Base-by-base conservation (phyloP, 2,329 filamentous ascomycete genomes). In the Pseudogymnoascus sp. region DNA sequence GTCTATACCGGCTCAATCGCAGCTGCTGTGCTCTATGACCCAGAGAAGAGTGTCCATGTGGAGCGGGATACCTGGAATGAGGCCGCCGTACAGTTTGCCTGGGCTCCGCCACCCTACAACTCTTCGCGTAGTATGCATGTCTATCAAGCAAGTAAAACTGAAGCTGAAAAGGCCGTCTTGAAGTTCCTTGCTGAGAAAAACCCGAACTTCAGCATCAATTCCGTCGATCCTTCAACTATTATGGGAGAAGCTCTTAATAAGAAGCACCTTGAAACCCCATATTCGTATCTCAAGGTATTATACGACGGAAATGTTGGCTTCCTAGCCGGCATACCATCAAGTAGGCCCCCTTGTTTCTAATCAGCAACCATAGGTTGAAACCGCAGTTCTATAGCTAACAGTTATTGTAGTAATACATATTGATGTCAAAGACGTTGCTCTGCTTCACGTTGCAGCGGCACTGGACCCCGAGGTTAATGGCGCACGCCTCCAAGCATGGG, bases 91-190 rank as follows among this genome's bases (percentile, higher is more conserved):
- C 63, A 73, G 41, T 33, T 62, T 3, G 73, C 75, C 18, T 74
- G 69, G 69, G 69, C 71, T 8, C 69, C 69, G 0, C 71, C 70
- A 0, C 72, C 70, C 1, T 69, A 72, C 35, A 62, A 65, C 0
- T 7, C 28, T 25, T 37, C 18, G 6, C 55, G 37, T 11, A 8
- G 55, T 31, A n/a, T 35, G 16, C 35, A 64, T 3, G 65, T 69
- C 3, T 76, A 76, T 38, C 60, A 65, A 1, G 73, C 73, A 2
- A 71, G 71, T 59, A 76, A 76, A 64, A 64, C 67, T 1, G 66
- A 64, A 9, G 72, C 68, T 1, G 75, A 76, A 61, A 68, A 69
- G 40, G 70, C 66, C 4, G 62, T 73, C 3, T 74, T 71, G 71
- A 70, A 70, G 14, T 72, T 71, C 52, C 60, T 67, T 5, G 63